Evolutionary conservation across 306 rosid species (phyloP).

Genomic region (Vigna nakashimae): DNA sequence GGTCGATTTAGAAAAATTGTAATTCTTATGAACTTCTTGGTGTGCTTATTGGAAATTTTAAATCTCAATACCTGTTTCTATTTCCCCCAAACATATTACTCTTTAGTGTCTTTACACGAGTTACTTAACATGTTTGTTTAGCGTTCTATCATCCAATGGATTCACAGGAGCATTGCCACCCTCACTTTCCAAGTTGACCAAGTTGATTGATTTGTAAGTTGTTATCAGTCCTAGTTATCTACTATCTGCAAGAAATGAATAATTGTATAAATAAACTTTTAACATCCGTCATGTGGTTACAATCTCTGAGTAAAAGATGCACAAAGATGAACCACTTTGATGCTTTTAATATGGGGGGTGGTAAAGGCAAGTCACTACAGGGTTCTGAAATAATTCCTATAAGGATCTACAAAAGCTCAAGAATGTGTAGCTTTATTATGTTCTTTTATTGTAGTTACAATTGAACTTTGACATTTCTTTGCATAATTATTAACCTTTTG

Average conservation of each 20-base stretch:
- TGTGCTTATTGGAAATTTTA: slow-evolving; percentile 8
- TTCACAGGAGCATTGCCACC: slow-evolving; percentile 82
- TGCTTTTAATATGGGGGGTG: not conserved
- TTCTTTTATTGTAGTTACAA: not conserved
- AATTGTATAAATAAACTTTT: slow-evolving; percentile 10
- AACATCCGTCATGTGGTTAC: slow-evolving; percentile 24
- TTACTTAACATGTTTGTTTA: slow-evolving; percentile 47
- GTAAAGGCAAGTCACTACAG: slow-evolving; percentile 24
- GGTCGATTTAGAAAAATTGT: slow-evolving; percentile 72
- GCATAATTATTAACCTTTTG: slow-evolving; percentile 41
- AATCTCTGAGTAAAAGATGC: slow-evolving; percentile 14
- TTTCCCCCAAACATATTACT: slow-evolving; percentile 1
- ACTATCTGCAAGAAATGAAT: not conserved
- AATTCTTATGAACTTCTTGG: slow-evolving; percentile 46
- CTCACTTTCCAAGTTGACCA: slow-evolving; percentile 69
- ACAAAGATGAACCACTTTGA: not conserved
- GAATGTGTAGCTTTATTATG: slow-evolving; percentile 1
- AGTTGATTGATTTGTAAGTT: slow-evolving; percentile 86
- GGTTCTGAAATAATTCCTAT: slow-evolving; percentile 19
- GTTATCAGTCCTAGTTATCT: slow-evolving; percentile 16
- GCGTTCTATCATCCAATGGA: slow-evolving; percentile 73
- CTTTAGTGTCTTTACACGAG: slow-evolving; percentile 36
- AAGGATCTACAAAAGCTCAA: not conserved
- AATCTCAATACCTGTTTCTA: slow-evolving; percentile 3
- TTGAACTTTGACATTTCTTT: slow-evolving; percentile 25